phyloP scores from a whole-genome alignment of 805 yeast species.

The Metschnikowia colocasiae region DNA sequence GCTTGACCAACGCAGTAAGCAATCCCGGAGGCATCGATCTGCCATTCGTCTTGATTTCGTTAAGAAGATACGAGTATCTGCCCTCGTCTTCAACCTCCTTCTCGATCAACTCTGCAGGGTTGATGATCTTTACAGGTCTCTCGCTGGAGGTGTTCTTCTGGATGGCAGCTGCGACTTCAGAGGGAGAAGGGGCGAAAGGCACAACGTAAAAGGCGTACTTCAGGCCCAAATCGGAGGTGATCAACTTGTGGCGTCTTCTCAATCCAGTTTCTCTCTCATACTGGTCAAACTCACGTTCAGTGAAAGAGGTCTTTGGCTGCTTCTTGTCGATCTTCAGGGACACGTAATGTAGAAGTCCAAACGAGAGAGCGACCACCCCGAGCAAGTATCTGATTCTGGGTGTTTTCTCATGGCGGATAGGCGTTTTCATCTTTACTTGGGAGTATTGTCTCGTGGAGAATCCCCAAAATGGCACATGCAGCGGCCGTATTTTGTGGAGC shows the following conservation, averaged over 20 bases:
- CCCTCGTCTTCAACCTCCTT: conserved; percentile 44
- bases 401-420: conserved; percentile 12
- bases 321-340: conserved; percentile 30
- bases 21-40: conserved; percentile 43
- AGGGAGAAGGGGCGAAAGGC: conserved; percentile 27
- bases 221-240: conserved; percentile 34
- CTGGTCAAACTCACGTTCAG: conserved; percentile 47
- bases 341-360: conserved; percentile 30
- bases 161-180: conserved; percentile 21
- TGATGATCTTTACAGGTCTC: conserved; percentile 40
- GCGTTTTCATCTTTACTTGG: conserved; percentile 2
- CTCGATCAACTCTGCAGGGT: conserved; percentile 48
- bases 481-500: not conserved
- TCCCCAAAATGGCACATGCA: not conserved
- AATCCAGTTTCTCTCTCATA: conserved; percentile 49
- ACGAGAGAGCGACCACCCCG: conserved; percentile 32
- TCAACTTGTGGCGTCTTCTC: conserved; percentile 46
- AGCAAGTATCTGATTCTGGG: conserved; percentile 37
- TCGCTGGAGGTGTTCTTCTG: conserved; percentile 14
- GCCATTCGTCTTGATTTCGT: conserved; percentile 32
- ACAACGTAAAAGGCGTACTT: conserved; percentile 41
- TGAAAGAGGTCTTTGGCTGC: conserved; percentile 37
- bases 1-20: conserved; percentile 47
- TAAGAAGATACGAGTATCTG: conserved; percentile 51
- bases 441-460: conserved; percentile 1